phyloP scores from a whole-genome alignment of 306 rosid genomes.

The Castanea mollissima region DNA sequence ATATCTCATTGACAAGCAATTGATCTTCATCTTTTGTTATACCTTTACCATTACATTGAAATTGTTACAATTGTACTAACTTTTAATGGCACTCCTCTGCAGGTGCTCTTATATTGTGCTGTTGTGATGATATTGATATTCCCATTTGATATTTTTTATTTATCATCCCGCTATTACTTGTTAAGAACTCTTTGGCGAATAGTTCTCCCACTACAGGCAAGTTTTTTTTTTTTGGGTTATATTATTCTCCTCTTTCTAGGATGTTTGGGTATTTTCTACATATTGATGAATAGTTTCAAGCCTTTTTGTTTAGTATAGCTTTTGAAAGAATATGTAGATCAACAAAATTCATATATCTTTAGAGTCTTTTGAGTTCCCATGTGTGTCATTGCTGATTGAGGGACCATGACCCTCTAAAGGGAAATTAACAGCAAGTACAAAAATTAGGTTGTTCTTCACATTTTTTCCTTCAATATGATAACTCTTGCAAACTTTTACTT shows the following conservation, averaged over 20 bases:
- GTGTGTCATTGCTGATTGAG: neutral
- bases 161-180: constrained; percentile 86
- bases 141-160: constrained; percentile 91
- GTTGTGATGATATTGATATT: constrained; percentile 75
- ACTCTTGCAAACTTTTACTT: neutral
- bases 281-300: neutral
- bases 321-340: neutral
- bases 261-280: neutral
- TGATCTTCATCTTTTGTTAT: constrained; percentile 13
- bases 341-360: neutral
- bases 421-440: neutral
- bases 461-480: neutral
- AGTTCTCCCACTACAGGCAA: constrained; percentile 90
- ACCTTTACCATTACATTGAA: constrained; percentile 23
- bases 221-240: constrained; percentile 28
- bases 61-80: constrained; percentile 29
- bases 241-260: neutral
- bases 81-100: constrained; percentile 43
- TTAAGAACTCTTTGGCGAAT: constrained; percentile 91
- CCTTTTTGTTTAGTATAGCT: neutral
- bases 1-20: constrained; percentile 1
- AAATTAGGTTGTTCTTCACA: neutral
- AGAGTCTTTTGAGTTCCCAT: neutral
- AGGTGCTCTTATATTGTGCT: constrained; percentile 92
- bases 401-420: neutral